Evolutionary conservation across 1,139 yeast genomes (phyloP).

Genomic region (Protomyces arabidopsidicola): DNA sequence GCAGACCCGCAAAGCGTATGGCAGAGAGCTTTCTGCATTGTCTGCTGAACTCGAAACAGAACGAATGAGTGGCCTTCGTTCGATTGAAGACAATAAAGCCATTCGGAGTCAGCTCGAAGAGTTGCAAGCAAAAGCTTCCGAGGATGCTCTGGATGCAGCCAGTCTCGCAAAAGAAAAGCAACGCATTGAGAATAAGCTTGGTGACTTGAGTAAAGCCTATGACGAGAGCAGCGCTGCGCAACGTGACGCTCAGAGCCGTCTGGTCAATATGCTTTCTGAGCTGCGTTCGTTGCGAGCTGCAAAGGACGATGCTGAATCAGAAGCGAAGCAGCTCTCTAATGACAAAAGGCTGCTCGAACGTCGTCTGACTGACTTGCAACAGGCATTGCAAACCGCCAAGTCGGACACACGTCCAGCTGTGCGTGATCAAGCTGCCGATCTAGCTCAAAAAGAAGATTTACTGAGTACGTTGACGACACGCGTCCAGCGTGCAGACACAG

Average conservation of each 20-base stretch:
- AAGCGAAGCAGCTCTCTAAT: slow-evolving; percentile 41
- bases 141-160: slow-evolving; percentile 19
- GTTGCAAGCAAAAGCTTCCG: slow-evolving; percentile 23
- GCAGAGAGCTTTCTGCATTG: slow-evolving; percentile 24
- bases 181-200: slow-evolving; percentile 52
- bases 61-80: slow-evolving; percentile 15
- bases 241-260: slow-evolving; percentile 41
- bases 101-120: slow-evolving; percentile 22
- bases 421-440: background rate
- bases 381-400: slow-evolving; percentile 35
- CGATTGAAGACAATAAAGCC: slow-evolving; percentile 26
- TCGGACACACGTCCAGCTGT: slow-evolving; percentile 13
- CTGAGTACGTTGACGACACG: slow-evolving; percentile 29
- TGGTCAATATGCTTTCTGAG: slow-evolving; percentile 40
- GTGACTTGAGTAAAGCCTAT: slow-evolving; percentile 50
- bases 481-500: slow-evolving; percentile 30
- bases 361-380: slow-evolving; percentile 38
- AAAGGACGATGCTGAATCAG: slow-evolving; percentile 36
- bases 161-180: slow-evolving; percentile 45
- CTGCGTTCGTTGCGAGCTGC: slow-evolving; percentile 36
- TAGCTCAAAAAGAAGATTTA: slow-evolving; percentile 27
- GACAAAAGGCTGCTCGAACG: slow-evolving; percentile 42
- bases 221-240: slow-evolving; percentile 44
- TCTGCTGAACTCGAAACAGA: slow-evolving; percentile 27
- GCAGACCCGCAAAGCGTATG: slow-evolving; percentile 28